Conservation (phyloP, 768 basidiomycete genomes). For the Clathrus columnatus region DNA sequence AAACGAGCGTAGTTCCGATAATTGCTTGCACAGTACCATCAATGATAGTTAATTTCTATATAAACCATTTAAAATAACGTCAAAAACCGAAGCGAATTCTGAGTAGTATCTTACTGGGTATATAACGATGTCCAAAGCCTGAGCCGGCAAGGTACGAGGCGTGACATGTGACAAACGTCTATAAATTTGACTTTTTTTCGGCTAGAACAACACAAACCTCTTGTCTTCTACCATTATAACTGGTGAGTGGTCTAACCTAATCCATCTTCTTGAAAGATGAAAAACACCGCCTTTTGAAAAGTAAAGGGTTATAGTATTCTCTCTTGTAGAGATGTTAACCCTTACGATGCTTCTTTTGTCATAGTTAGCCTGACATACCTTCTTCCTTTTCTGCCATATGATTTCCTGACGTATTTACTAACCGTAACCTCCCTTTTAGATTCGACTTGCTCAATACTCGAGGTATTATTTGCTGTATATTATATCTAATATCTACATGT, state of each 20-base stretch:
- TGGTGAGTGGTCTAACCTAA: not conserved
- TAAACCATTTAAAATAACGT: no score
- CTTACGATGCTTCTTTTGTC: conserved; percentile 9
- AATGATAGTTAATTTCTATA: no score
- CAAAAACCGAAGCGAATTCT: not conserved
- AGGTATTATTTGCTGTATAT: not conserved
- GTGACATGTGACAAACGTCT: not conserved
- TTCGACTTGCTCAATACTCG: no score
- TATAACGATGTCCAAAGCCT: not conserved
- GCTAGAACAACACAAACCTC: not conserved
- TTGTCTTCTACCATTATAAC: not conserved
- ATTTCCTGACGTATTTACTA: no score
- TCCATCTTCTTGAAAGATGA: not conserved
- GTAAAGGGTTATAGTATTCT: conserved; percentile 3
- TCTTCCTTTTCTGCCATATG: not conserved
- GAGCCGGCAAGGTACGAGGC: not conserved
- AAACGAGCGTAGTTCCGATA: no score
- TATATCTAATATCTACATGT: not conserved
- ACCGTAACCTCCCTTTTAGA: no score
- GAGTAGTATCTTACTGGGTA: not conserved
- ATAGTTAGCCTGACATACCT: conserved; percentile 12
- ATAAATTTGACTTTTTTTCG: not conserved
- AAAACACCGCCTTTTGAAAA: not conserved
- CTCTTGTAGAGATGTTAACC: no score
- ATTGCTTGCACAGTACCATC: no score